Percentiles rank a stretch among this genome's conserved stretches.
Conservation (phyloP, 495 filamentous ascomycete genomes). For the Coniosporium apollinis region DNA sequence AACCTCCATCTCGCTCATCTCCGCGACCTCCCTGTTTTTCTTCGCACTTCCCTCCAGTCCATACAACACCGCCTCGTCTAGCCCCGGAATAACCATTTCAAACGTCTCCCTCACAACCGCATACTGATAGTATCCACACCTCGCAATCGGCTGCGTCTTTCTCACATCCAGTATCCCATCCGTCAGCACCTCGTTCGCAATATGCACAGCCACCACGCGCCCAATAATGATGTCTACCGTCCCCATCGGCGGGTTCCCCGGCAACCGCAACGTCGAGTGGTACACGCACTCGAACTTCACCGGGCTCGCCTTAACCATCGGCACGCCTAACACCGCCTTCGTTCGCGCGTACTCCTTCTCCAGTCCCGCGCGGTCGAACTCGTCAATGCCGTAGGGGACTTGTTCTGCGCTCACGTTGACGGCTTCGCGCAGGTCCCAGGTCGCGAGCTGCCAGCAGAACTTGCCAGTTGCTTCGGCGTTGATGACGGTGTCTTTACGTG, state of each 20-base stretch:
- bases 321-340: slow-evolving; percentile 21
- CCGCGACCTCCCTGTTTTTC: slow-evolving; percentile 4
- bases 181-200: slow-evolving; percentile 32
- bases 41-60: slow-evolving; percentile 20
- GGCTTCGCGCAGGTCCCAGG: slow-evolving; percentile 32
- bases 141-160: slow-evolving; percentile 39
- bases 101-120: slow-evolving; percentile 32
- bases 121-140: slow-evolving; percentile 43
- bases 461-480: slow-evolving; percentile 36
- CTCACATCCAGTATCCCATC: slow-evolving; percentile 34
- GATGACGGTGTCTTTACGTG: slow-evolving; percentile 35
- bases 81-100: slow-evolving; percentile 30
- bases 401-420: slow-evolving; percentile 35
- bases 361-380: slow-evolving; percentile 32
- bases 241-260: slow-evolving; percentile 37
- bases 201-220: slow-evolving; percentile 37
- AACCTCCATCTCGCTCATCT: too few relatives aligned
- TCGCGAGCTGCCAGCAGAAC: slow-evolving; percentile 43
- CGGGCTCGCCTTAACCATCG: slow-evolving; percentile 35
- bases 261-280: slow-evolving; percentile 33
- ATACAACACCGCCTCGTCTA: slow-evolving; percentile 9
- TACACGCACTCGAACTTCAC: slow-evolving; percentile 41
- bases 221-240: slow-evolving; percentile 38
- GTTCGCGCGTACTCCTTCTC: slow-evolving; percentile 29
- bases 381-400: slow-evolving; percentile 28